Base-by-base conservation (phyloP, 768 basidiomycete species). In the Auriscalpium microsporum region DNA sequence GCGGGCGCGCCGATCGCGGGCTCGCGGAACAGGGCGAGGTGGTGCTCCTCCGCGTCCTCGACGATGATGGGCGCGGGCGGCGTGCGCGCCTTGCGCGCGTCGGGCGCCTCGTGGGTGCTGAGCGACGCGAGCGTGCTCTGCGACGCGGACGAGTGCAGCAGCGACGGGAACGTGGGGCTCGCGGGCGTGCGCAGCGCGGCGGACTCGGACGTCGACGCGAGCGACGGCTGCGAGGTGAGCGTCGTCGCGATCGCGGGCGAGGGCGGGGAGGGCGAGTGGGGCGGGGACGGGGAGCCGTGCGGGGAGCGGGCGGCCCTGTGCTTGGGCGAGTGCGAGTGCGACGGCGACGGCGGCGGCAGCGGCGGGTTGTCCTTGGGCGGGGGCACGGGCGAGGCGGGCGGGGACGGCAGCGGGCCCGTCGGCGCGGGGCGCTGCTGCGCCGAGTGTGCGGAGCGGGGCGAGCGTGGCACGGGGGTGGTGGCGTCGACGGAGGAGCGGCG, bases 121-220 rank as follows among this genome's bases (percentile, higher is more conserved):
- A 28, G 28, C 6, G 50, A 35, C 34, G 50, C 35, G 36, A 37
- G 36, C 7, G 47, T 48, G 23, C 37, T 53, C 33, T 55, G 50
- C 10, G 54, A 61, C 16, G 57, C 46, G 2, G 59, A 55, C 13
- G 46, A 58, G 35, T 35, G 55, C 17, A 56, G 8, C 10, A 58
- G 50, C 28, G 28, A 28, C 28, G 59, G 58, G 14, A 55, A 14
- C 8, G 59, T 53, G 13, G 57, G 54, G 45, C 57, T 58, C 17
- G 42, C 45, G 45, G 44, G 35, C 44, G 33, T 17, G 16, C 14
- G 21, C 14, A 34, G 21, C 14, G 28, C 14, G 40, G 28, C 28
- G 36, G 48, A 8, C 44, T 45, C 14, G 48, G 48, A 45, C 47
- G 28, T n/a, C 33, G 44, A 42, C n/a, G 40, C 3, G 17, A 47